phyloP scores from a whole-genome alignment of 2,329 filamentous ascomycete genomes.

The Apiospora pterosperma region DNA sequence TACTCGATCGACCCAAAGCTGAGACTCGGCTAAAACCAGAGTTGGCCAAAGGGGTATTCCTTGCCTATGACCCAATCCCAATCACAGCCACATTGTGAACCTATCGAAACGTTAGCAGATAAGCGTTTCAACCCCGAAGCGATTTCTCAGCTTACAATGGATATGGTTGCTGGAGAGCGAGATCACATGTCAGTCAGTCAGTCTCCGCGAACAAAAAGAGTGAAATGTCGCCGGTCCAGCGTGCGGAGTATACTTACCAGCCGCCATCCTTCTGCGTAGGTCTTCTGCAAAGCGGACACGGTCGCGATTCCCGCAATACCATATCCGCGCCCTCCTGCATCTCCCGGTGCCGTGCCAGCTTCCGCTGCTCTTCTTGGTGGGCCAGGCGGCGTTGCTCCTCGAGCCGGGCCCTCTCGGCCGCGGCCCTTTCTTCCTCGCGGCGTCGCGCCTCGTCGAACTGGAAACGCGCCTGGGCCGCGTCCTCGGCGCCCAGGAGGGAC shows the following conservation, averaged over 20 bases:
- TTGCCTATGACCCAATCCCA: neutral
- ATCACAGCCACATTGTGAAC: neutral
- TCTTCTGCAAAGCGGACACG: neutral
- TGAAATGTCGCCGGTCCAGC: no score
- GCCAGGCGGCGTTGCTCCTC: constrained; percentile 7
- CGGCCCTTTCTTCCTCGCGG: constrained; percentile 20
- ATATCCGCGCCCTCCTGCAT: neutral
- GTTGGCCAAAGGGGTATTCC: neutral
- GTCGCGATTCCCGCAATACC: neutral
- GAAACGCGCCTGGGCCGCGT: constrained; percentile 29
- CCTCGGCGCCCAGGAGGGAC: constrained; percentile 33
- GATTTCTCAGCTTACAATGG: neutral
- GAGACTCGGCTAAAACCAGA: no score
- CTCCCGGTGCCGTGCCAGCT: constrained; percentile 21
- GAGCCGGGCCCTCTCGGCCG: constrained; percentile 17
- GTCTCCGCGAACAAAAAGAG: no score
- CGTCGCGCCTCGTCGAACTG: constrained; percentile 24
- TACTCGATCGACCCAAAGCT: no score
- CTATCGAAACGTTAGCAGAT: neutral
- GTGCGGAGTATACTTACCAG: neutral
- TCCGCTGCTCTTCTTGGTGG: constrained; percentile 7
- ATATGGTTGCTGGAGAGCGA: neutral
- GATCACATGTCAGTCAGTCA: neutral
- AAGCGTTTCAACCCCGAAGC: neutral
- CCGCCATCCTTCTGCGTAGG: neutral